Conservation (phyloP, 1,139 yeast genomes). For the Neolecta irregularis region DNA sequence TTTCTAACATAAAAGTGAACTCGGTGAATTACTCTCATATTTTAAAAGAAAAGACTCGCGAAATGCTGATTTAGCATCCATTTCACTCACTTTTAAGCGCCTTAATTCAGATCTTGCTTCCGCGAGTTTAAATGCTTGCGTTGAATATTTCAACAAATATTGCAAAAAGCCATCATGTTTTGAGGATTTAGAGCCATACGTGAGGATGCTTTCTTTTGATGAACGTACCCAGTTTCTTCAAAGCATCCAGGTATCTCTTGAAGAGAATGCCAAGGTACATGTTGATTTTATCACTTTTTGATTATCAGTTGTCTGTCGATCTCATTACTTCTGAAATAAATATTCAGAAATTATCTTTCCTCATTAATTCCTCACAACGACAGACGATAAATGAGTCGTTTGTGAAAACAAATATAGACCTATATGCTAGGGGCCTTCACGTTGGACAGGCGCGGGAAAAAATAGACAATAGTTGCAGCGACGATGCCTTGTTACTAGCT, state of each 20-base stretch:
- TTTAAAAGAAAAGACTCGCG: conserved; percentile 1
- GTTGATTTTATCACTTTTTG: not conserved
- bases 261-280: not conserved
- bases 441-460: conserved; percentile 18
- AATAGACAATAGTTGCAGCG: conserved; percentile 51
- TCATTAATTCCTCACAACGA: conserved; percentile 12
- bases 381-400: conserved; percentile 14
- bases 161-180: conserved; percentile 46
- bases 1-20: not conserved
- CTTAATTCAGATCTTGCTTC: not conserved
- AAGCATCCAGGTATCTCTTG: not conserved
- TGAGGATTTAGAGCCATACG: conserved; percentile 37
- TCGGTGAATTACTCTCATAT: not conserved
- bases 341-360: conserved; percentile 8
- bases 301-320: not conserved
- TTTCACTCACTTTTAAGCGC: conserved; percentile 2
- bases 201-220: conserved; percentile 14
- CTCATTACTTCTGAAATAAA: conserved; percentile 7
- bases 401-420: conserved; percentile 14
- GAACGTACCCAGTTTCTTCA: conserved; percentile 10
- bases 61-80: not conserved
- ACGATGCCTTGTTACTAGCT: conserved; percentile 45
- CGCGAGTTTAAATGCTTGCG: conserved; percentile 21
- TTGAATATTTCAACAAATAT: conserved; percentile 31
- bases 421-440: too few relatives aligned